These are phyloP conservation scores for Aspergillus sp. DNA, from an alignment of 2,329 filamentous ascomycete species.

Conservation along the genomic window DNA sequence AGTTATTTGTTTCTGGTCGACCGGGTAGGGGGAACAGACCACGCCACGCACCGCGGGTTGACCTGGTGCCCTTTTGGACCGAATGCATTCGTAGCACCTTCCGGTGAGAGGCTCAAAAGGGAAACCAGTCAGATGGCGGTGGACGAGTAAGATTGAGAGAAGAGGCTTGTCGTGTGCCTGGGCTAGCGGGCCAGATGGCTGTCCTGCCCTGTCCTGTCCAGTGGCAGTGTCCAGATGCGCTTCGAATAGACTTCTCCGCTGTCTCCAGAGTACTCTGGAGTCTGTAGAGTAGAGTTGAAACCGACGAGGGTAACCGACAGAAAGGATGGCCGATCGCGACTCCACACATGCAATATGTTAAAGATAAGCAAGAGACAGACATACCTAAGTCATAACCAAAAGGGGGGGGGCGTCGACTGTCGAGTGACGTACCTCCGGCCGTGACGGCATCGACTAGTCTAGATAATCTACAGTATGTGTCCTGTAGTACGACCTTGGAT, in stretches of 20 bases:
- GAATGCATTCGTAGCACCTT: slow-evolving; percentile 11
- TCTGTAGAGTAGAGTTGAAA: not conserved
- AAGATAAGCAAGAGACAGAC: not conserved
- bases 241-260: too few species aligned
- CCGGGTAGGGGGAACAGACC: not conserved
- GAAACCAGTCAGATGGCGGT: slow-evolving; percentile 1
- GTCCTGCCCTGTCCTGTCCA: too few species aligned
- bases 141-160: not conserved
- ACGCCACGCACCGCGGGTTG: slow-evolving; percentile 8
- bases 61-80: slow-evolving; percentile 9
- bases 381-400: too few species aligned
- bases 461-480: not conserved
- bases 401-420: not conserved
- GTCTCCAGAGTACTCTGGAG: not conserved
- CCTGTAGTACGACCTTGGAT: not conserved
- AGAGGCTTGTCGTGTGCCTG: slow-evolving; percentile 10
- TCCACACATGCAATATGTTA: not conserved
- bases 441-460: not conserved
- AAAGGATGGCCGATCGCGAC: not conserved
- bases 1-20: not conserved
- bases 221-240: too few species aligned
- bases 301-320: not conserved
- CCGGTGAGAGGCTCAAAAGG: slow-evolving; percentile 3
- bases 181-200: not conserved
- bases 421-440: not conserved